Evolutionary conservation across 1,139 yeast species (phyloP).

Genomic region (Oligophagozyma castellii): DNA sequence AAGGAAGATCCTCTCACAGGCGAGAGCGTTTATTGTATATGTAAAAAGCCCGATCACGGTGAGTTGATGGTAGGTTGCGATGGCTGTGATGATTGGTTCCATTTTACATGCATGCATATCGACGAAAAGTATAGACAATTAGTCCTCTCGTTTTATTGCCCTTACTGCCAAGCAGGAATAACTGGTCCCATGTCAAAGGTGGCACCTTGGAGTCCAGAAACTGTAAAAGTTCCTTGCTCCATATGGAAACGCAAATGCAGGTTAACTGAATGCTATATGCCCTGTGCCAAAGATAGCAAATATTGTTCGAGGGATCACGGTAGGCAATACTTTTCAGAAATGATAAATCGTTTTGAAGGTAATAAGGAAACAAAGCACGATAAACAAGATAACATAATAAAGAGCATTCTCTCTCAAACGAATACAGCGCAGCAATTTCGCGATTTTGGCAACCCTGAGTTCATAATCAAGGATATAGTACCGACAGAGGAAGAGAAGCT

Average conservation of each 20-base stretch:
- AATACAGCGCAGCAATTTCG: slow-evolving; percentile 17
- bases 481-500: slow-evolving; percentile 25
- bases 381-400: too few species aligned
- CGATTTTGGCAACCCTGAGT: slow-evolving; percentile 12
- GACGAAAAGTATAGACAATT: slow-evolving; percentile 40
- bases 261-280: slow-evolving; percentile 41
- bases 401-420: too few species aligned
- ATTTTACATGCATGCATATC: slow-evolving; percentile 62
- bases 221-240: slow-evolving; percentile 26
- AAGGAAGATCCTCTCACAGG: slow-evolving; percentile 24
- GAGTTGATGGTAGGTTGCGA: slow-evolving; percentile 87
- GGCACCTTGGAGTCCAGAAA: too few species aligned
- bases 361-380: too few species aligned
- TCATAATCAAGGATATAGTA: slow-evolving; percentile 8
- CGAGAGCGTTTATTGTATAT: slow-evolving; percentile 64
- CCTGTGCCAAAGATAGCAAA: slow-evolving; percentile 43
- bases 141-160: slow-evolving; percentile 59
- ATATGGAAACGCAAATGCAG: slow-evolving; percentile 72
- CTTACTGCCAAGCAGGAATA: slow-evolving; percentile 50
- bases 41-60: slow-evolving; percentile 69
- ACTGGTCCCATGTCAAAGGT: slow-evolving; percentile 20
- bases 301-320: slow-evolving; percentile 75
- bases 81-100: slow-evolving; percentile 94
- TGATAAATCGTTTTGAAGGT: slow-evolving; percentile 16
- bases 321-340: slow-evolving; percentile 32